Conservation (phyloP, 768 basidiomycete genomes). For the Psilocybe sp. region DNA sequence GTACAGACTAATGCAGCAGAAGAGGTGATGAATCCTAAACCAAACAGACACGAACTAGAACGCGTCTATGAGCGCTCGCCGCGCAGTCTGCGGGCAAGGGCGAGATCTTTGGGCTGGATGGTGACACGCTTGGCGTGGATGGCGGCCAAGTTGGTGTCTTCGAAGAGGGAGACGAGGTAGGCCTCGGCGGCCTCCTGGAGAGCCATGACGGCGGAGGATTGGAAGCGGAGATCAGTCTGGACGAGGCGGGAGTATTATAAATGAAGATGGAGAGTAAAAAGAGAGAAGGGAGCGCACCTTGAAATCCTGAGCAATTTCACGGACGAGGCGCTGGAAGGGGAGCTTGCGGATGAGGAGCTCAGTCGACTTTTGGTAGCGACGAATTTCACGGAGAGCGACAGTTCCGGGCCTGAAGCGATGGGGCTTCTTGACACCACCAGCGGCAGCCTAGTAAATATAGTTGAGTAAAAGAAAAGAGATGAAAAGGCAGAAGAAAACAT, state of each 20-base stretch:
- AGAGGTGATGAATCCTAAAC: constrained; percentile 5
- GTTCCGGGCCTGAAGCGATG: constrained; percentile 84
- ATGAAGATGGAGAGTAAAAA: constrained; percentile 4
- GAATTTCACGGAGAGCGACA: constrained; percentile 87
- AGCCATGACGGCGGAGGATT: constrained; percentile 86
- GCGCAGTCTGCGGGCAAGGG: constrained; percentile 73
- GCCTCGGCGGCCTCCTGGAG: constrained; percentile 86
- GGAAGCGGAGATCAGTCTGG: constrained; percentile 82
- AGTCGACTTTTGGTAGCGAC: constrained; percentile 86
- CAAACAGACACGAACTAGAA: constrained; percentile 1
- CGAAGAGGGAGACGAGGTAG: constrained; percentile 75
- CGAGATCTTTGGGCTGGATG: constrained; percentile 84
- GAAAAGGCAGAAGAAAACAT: constrained; percentile 12
- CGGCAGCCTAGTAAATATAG: constrained; percentile 34
- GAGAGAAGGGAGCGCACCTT: constrained; percentile 48
- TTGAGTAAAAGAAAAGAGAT: background rate
- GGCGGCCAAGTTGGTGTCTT: constrained; percentile 81
- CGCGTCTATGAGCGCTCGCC: constrained; percentile 65
- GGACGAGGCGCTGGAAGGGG: constrained; percentile 87
- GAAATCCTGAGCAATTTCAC: constrained; percentile 90
- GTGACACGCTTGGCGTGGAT: constrained; percentile 87
- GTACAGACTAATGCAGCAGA: no score
- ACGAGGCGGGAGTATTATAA: constrained; percentile 5
- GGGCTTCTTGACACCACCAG: constrained; percentile 93
- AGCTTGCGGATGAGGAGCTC: constrained; percentile 86